phyloP scores from a whole-genome alignment of 1,284 basidiomycete species.

The Apiotrichum siamense region DNA sequence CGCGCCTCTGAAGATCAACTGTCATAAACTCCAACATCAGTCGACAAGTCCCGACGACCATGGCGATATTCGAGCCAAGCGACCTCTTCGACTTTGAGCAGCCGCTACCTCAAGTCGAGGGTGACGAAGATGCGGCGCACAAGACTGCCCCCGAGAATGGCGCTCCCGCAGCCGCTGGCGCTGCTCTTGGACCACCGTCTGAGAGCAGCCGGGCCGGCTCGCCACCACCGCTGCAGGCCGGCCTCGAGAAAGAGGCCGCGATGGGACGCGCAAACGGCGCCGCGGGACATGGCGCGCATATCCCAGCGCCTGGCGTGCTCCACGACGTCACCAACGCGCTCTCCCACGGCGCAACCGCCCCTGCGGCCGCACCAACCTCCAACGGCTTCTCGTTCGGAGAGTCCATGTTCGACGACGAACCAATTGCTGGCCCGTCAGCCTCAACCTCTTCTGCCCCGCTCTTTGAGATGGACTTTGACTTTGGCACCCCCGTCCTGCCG shows the following conservation, averaged over 20 bases:
- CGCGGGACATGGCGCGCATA: no score
- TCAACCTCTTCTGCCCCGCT: neutral
- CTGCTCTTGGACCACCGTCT: no score
- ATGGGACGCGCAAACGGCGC: no score
- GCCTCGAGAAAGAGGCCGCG: no score
- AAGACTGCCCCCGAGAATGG: neutral
- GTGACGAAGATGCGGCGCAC: neutral
- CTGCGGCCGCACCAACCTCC: neutral
- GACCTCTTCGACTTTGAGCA: constrained; percentile 5
- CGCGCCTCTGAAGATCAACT: no score
- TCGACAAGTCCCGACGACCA: neutral
- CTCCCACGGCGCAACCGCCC: neutral
- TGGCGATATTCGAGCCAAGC: constrained; percentile 9
- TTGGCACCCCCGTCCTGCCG: neutral
- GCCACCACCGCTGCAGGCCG: no score
- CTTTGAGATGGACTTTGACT: constrained; percentile 7
- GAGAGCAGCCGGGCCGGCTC: no score
- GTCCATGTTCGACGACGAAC: neutral
- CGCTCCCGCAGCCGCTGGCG: neutral
- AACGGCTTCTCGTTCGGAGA: neutral
- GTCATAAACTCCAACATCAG: neutral
- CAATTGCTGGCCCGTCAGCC: neutral
- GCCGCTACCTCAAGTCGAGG: neutral
- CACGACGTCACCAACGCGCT: neutral
- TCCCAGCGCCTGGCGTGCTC: no score